Base-by-base conservation (phyloP, 495 filamentous ascomycete species). In the Choiromyces venosus region DNA sequence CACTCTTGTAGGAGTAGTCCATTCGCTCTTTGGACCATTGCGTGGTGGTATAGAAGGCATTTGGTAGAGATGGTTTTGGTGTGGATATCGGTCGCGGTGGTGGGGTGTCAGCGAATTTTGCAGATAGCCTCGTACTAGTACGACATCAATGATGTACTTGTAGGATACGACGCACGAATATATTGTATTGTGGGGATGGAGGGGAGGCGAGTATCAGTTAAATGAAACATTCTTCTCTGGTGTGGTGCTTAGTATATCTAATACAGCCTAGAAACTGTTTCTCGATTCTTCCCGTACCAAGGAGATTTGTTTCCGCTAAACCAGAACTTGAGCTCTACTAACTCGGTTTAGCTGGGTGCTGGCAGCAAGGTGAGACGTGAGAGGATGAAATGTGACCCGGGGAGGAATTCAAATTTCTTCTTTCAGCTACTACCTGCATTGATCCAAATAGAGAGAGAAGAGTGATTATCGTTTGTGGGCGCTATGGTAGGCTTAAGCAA, bases 281-380 rank as follows among this genome's bases (percentile, higher is more conserved):
- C 52, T 76, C 42, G 56, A 61, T 42, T 18, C 12, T 10, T 42
- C 44, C 40, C 61, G 69, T 44, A 39, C 67, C 42, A 74, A 67
- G 69, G 39, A 74, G 14, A 35, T 71, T n/a, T n/a, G n/a, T n/a
- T 35, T 71, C 37, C 33, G 35, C 71, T 61, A 68, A n/a, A 25
- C 25, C 44, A 25, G 44, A 52, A 5, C 44, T n/a, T n/a, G n/a
- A n/a, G n/a, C n/a, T n/a, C n/a, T 10, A n/a, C 21, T 3, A 52
- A 52, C 21, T 52, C 4, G 21, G 21, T 25, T 10, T 52, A 25
- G 21, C 21, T 52, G 8, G 21, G 44, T 3, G 21, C 21, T 29
- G 65, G 39, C 29, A 56, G n/a, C n/a, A n/a, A n/a, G 8, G 1
- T 76, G 75, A 72, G 46, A 56, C 44, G 39, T 65, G 52, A 73